Conservation (phyloP, 768 basidiomycete species). For the Podaxis sp. region DNA sequence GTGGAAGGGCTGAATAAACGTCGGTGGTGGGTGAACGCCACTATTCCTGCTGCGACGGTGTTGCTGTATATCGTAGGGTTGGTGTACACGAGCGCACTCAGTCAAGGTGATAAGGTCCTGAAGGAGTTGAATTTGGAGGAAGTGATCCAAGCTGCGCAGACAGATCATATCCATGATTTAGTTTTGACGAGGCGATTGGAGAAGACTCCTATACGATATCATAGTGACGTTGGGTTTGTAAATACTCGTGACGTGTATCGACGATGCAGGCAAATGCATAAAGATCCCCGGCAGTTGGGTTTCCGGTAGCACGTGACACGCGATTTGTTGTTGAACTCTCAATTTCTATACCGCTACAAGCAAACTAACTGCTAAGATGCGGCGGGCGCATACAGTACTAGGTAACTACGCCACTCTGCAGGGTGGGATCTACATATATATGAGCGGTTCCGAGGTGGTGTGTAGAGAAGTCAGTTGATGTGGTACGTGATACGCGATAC, state of each 20-base stretch:
- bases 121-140: conserved; percentile 9
- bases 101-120: neutral
- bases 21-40: conserved; percentile 22
- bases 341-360: too few relatives aligned
- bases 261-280: neutral
- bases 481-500: too few relatives aligned
- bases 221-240: conserved; percentile 11
- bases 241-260: neutral
- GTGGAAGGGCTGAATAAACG: conserved; percentile 13
- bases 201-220: neutral
- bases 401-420: too few relatives aligned
- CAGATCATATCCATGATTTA: conserved; percentile 11
- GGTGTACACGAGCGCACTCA: neutral
- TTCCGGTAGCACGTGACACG: too few relatives aligned
- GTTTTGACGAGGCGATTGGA: conserved; percentile 1
- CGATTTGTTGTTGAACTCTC: too few relatives aligned
- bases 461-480: too few relatives aligned
- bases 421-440: too few relatives aligned
- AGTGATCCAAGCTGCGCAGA: conserved; percentile 10
- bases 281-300: too few relatives aligned
- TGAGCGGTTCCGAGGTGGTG: too few relatives aligned
- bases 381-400: too few relatives aligned
- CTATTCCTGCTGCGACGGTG: conserved; percentile 16
- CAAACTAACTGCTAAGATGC: too few relatives aligned
- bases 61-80: conserved; percentile 16